These are phyloP conservation scores for Ophiocordyceps unilateralis DNA, from an alignment of 2,329 filamentous ascomycete species.

Conservation along the genomic window DNA sequence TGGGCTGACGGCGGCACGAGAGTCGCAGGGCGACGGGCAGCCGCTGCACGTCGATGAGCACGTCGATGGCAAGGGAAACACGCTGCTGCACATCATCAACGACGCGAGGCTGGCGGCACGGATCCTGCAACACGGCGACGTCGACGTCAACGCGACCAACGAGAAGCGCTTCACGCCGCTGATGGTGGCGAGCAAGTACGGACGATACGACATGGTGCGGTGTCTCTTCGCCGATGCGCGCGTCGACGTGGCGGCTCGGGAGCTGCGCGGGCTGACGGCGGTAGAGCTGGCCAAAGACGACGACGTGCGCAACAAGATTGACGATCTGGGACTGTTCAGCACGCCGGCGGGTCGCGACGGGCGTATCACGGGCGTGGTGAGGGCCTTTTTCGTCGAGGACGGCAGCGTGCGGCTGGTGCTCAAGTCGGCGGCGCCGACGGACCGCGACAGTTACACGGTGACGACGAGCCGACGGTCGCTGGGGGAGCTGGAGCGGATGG, in stretches of 20 bases:
- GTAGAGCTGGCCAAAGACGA: constrained; percentile 97
- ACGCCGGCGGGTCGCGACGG: constrained; percentile 54
- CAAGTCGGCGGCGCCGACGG: constrained; percentile 81
- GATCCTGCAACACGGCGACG: constrained; percentile 71
- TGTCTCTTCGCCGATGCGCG: constrained; percentile 74
- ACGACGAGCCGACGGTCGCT: constrained; percentile 84
- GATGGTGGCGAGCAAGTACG: constrained; percentile 98
- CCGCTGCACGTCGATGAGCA: constrained; percentile 87
- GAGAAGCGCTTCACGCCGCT: constrained; percentile 88
- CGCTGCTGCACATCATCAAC: constrained; percentile 86
- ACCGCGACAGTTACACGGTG: constrained; percentile 70
- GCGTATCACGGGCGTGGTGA: constrained; percentile 79
- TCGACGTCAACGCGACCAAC: constrained; percentile 91
- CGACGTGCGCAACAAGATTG: constrained; percentile 89
- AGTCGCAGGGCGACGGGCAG: constrained; percentile 57
- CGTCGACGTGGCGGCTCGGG: constrained; percentile 70
- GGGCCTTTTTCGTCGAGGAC: constrained; percentile 95
- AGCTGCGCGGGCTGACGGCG: constrained; percentile 75
- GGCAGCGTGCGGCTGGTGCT: constrained; percentile 82
- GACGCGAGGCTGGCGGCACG: constrained; percentile 59
- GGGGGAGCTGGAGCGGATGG: constrained; percentile 79
- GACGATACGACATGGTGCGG: constrained; percentile 81
- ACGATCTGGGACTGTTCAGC: constrained; percentile 77
- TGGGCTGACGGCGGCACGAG: constrained; percentile 57
- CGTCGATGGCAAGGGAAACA: constrained; percentile 84